Conservation (phyloP, 1,284 basidiomycete genomes). For the Ustilago tritici region DNA sequence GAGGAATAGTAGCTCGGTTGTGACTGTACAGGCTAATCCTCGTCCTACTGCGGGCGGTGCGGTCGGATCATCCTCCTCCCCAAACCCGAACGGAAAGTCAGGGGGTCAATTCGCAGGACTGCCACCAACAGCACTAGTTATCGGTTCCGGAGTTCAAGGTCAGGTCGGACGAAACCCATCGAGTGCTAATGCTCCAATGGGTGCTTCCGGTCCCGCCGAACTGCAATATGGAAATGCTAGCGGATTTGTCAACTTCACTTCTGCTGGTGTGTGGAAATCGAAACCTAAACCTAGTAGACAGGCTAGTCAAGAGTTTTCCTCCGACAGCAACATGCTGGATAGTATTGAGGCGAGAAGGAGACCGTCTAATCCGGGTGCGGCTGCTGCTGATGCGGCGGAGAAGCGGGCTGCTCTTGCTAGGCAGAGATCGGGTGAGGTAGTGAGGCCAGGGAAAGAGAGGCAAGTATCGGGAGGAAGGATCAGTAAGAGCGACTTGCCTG, state of each 20-base stretch:
- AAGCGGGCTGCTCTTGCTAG: conserved; percentile 36
- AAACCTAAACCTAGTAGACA: conserved; percentile 28
- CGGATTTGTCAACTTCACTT: conserved; percentile 58
- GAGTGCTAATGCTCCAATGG: conserved; percentile 41
- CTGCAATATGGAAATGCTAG: conserved; percentile 55
- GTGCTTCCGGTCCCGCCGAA: conserved; percentile 32
- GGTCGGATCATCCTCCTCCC: conserved; percentile 13
- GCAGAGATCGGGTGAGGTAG: conserved; percentile 11
- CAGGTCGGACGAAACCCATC: conserved; percentile 45
- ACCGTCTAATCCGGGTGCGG: conserved; percentile 37
- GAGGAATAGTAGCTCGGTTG: conserved; percentile 25
- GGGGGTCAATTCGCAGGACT: conserved; percentile 36
- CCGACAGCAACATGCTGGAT: conserved; percentile 15
- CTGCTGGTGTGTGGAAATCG: conserved; percentile 44
- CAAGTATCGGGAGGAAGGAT: conserved; percentile 28
- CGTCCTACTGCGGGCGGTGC: conserved; percentile 10
- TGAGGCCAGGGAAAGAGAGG: conserved; percentile 28
- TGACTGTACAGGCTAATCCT: conserved; percentile 27
- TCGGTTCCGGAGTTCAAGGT: conserved; percentile 65
- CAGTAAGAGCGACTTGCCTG: conserved; percentile 39
- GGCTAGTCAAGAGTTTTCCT: conserved; percentile 28
- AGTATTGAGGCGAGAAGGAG: conserved; percentile 4
- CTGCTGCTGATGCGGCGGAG: conserved; percentile 56
- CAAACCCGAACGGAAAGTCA: conserved; percentile 33
- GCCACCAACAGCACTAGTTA: conserved; percentile 61